Conservation (phyloP, 164 flowering plant genomes). For the Kingdonia uniflora region DNA sequence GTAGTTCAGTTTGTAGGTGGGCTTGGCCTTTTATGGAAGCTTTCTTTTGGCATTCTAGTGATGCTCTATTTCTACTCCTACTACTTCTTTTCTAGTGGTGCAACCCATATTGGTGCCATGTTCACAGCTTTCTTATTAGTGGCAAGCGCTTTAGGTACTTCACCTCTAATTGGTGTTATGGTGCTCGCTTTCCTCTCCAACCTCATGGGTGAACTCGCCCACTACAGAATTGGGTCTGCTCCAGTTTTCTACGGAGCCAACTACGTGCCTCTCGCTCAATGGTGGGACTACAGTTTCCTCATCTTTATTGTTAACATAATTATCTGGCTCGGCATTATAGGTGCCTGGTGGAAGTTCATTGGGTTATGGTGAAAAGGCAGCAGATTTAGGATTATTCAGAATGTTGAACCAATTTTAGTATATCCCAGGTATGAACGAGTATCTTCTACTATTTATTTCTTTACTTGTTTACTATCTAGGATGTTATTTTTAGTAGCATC, state of each 20-base stretch:
- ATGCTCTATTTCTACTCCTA: too few relatives aligned
- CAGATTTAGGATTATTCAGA: too few relatives aligned
- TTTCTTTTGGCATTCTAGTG: slow-evolving; percentile 84
- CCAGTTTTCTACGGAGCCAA: too few relatives aligned
- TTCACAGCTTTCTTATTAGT: too few relatives aligned
- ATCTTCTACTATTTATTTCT: too few relatives aligned
- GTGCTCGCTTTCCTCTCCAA: too few relatives aligned
- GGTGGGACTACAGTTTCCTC: slow-evolving; percentile 92
- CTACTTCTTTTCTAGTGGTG: slow-evolving; percentile 92
- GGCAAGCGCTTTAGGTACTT: slow-evolving; percentile 79
- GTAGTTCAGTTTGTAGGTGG: too few relatives aligned
- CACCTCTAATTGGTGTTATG: slow-evolving; percentile 69
- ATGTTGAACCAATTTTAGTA: not conserved
- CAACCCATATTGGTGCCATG: slow-evolving; percentile 95
- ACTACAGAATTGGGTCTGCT: slow-evolving; percentile 87
- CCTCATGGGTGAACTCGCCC: too few relatives aligned
- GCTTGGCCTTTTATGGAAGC: slow-evolving; percentile 86
- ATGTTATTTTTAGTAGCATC: too few relatives aligned
- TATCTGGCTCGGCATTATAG: slow-evolving; percentile 89
- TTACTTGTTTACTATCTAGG: too few relatives aligned
- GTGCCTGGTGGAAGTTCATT: too few relatives aligned
- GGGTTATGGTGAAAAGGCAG: too few relatives aligned
- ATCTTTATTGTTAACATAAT: slow-evolving; percentile 64
- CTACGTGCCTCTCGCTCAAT: slow-evolving; percentile 69
- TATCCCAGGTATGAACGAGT: not conserved